Base-by-base conservation (phyloP, 2,329 filamentous ascomycete genomes). In the Penicillium sp. region DNA sequence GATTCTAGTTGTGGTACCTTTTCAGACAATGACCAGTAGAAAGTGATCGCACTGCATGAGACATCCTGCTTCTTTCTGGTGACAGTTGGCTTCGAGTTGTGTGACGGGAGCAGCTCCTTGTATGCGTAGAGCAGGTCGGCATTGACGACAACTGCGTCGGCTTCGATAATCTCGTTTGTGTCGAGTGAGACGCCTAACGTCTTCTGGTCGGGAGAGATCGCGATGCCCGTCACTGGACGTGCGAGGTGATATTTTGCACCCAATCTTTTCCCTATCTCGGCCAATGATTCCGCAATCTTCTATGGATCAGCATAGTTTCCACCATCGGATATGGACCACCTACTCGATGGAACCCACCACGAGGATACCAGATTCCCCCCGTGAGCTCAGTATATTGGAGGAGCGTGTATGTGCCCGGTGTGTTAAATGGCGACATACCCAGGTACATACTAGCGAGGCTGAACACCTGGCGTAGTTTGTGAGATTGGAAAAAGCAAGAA, bases 381-480 rank as follows among this genome's bases (percentile, higher is more conserved):
- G 45, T 30, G 4, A 60, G 25, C 49, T 57, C 58, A 2, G 54
- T 45, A 26, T 54, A 60, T 49, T 60, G 58, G 4, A 60, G 49
- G 8, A 60, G 48, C 3, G 58, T 57, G 7, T 60, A 60, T 28
- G 58, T 60, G 25, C 54, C 58, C 1, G 54, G 54, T n/a, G 42
- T 42, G 7, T 54, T 42, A 49, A 53, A 49, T 14, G 58, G 58
- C 4, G 54, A 57, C 58, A 60, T 60, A 16, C 58, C 58, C 11
- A 60, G 54, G 13, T 60, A 60, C 58, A 60, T 57, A n/a, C 54
- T 57, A 16, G 37, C 58, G 22, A 60, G 46, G n/a, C 45, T 57
- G 10, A 56, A 60, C 2, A 49, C 58, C 30, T 52, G 53, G 10
- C 58, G 46, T 6, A 60, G 28, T 43, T 57, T 52, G n/a, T 52